Evolutionary conservation across 2,329 filamentous ascomycete species (phyloP), one percentile per base, ranked within the genome.

Genomic region (Ophiostoma pallidulum): DNA sequence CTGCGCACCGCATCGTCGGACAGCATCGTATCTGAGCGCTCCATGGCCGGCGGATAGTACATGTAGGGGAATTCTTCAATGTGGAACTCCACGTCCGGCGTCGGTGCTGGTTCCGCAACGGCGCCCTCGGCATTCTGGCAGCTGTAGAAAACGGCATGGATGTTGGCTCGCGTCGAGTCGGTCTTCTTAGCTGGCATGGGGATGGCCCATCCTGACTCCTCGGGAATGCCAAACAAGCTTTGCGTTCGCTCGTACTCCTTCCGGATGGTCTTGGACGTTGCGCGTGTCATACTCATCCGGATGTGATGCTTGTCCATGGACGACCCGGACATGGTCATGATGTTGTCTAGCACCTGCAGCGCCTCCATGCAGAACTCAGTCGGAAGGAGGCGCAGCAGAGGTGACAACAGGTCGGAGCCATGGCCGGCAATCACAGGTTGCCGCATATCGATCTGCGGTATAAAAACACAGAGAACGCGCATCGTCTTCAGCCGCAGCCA

Each of bases 281-380:
- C 82, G 12, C 86, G 84, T 5, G 89, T 90, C 88, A 98, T 96
- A 64, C 91, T 97, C 94, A 98, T 98, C 33, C 92, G 81, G 50
- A 98, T 70, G 60, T 97, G 89, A 57, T 96, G 88, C 57, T 86
- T 88, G 64, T 97, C 92, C 75, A 95, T 88, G 1, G 91, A 85
- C 28, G 86, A 89, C 4, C 87, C 86, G 0, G 89, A 89, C 71
- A 97, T 91, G 24, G 86, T 87, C 77, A 96, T 94, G 57, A 97
- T 92, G 54, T 91, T 86, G 63, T 98, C 92, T 50, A 98, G 71
- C 1, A 98, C 91, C 54, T 88, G 81, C 9, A 98, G 70, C 10
- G 92, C 92, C 59, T 95, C 85, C 64, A 92, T 88, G 62, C 90
- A 97, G 58, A 90, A 90, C 51, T 94, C 88, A 2, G 91, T 96